Conservation (phyloP, 2,329 filamentous ascomycete species). For the Fusarium siculi region DNA sequence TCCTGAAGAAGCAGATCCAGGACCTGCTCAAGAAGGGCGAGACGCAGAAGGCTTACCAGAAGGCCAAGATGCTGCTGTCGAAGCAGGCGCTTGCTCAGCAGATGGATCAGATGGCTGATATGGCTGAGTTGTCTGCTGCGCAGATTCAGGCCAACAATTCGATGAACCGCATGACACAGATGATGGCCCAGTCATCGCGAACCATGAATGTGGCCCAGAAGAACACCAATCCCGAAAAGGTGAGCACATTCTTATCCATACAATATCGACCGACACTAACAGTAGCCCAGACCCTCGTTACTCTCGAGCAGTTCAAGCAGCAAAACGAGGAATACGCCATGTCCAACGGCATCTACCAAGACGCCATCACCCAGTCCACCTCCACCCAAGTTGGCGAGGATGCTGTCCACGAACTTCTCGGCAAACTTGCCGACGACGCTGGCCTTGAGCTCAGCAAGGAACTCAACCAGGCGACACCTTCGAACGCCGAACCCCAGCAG, state of each 20-base stretch:
- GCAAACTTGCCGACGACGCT: conserved; percentile 87
- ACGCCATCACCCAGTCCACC: conserved; percentile 83
- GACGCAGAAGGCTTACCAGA: conserved; percentile 71
- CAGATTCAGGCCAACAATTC: conserved; percentile 73
- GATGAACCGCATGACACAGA: conserved; percentile 73
- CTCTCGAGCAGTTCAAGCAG: conserved; percentile 69
- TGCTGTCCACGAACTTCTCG: conserved; percentile 86
- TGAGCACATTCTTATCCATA: conserved; percentile 35
- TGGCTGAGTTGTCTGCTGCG: conserved; percentile 68
- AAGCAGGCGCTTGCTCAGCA: conserved; percentile 71
- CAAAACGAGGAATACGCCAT: conserved; percentile 74
- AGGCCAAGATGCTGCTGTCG: conserved; percentile 70
- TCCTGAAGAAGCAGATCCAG: conserved; percentile 72
- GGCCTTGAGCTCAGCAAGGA: conserved; percentile 84
- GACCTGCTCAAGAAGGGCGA: conserved; percentile 71
- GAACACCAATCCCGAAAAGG: conserved; percentile 68
- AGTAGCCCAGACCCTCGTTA: conserved; percentile 63
- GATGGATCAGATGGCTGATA: conserved; percentile 73
- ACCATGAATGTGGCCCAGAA: conserved; percentile 69
- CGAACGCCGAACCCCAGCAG: conserved; percentile 67
- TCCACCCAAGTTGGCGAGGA: conserved; percentile 79
- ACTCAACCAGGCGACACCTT: conserved; percentile 68
- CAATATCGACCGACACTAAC: not conserved
- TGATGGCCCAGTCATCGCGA: conserved; percentile 69
- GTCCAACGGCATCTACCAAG: conserved; percentile 82